phyloP scores from a whole-genome alignment of 192 early-diverging fungal genomes.

The Lobosporangium transversale region DNA sequence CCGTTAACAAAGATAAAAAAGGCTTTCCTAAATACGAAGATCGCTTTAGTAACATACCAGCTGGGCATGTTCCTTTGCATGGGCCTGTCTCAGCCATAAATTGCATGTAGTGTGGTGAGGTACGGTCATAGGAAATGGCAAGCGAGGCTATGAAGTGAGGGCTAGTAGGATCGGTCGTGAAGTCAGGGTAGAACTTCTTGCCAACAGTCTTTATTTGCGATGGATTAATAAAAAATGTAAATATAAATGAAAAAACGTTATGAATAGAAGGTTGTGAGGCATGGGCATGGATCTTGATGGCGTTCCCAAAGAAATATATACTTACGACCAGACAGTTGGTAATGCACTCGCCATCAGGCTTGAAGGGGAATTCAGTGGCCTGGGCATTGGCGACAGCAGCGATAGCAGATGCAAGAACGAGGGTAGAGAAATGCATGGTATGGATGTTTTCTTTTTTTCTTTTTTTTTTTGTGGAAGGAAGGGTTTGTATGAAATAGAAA shows the following conservation, averaged over 20 bases:
- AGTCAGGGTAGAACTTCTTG: conserved; percentile 11
- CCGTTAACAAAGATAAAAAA: too few relatives aligned
- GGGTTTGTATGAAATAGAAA: background rate
- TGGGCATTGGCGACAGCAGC: conserved; percentile 32
- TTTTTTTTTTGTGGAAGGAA: too few relatives aligned
- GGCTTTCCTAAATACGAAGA: background rate
- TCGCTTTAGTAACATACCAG: background rate
- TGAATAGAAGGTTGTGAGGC: background rate
- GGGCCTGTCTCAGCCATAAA: conserved; percentile 27
- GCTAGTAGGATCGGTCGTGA: conserved; percentile 19
- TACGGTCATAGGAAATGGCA: conserved; percentile 15
- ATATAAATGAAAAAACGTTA: background rate
- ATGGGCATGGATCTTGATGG: too few relatives aligned
- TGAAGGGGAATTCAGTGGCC: conserved; percentile 21
- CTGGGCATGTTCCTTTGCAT: conserved; percentile 13
- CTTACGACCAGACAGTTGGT: conserved; percentile 17
- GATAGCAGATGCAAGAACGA: conserved; percentile 13
- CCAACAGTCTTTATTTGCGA: conserved; percentile 11
- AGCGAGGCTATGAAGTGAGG: conserved; percentile 18
- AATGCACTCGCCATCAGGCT: conserved; percentile 18
- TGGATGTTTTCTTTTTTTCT: too few relatives aligned
- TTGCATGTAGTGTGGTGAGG: conserved; percentile 6
- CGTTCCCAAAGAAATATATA: background rate
- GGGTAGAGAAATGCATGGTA: conserved; percentile 49
- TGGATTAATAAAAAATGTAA: background rate